Base-by-base conservation (phyloP, 2,329 filamentous ascomycete species). In the Ceratocystis alfenasii region DNA sequence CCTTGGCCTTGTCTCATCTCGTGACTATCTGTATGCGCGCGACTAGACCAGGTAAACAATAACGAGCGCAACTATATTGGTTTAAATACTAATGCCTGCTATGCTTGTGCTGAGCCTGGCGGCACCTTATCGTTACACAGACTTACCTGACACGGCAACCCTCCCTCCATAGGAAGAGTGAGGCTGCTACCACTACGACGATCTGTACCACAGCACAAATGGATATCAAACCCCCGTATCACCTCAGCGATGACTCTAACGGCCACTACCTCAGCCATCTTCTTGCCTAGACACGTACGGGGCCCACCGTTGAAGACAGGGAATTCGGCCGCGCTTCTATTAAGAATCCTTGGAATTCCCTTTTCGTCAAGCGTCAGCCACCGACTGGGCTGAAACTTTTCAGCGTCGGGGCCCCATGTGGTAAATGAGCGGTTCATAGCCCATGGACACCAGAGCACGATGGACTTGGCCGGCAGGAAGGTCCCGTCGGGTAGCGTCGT, bases 231-330 rank as follows among this genome's bases (percentile, higher is more conserved):
- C 2, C 72, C 69, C 48, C 74, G 72, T 3, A 79, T 72, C 67
- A 86, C 71, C 0, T 74, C 76, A 2, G 80, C 78, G 69, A 86
- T 76, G 7, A 81, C 79, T 73, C 84, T 82, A 17, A 81, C 78
- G 4, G 79, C 83, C 53, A 87, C 78, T 5, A 79, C 69, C 73
- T 87, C 83, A 2, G 85, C 84, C 84, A 87, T 86, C 70, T 79
- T 82, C 75, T 83, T 84, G 2, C 84, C 84, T 45, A 87, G 73
- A 68, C 84, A 87, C 2, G 78, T 77, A 46, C 84, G 76, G n/a
- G 81, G 75, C 0, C 84, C 84, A 20, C 83, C 84, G 70, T 87
- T 85, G 72, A 87, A 87, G 2, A 87, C 84, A 0, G 82, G 83
- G 69, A 81, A 87, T 72, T 86, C 84, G 17, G 78, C 78, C 1